phyloP scores from a whole-genome alignment of 192 early-diverging fungal species.

The Coemansia reversa region DNA sequence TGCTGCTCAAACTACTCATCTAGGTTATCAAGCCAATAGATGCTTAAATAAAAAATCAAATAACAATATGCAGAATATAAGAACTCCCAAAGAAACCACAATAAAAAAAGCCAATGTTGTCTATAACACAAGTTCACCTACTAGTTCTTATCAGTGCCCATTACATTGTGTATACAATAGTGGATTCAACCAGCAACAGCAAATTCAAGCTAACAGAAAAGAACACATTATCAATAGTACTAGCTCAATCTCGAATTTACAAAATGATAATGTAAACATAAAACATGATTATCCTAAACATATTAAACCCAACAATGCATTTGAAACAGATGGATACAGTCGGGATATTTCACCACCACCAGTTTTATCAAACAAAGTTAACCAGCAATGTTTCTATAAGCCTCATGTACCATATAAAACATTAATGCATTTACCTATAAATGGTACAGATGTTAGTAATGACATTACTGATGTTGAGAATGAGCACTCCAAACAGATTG shows the following conservation, averaged over 20 bases:
- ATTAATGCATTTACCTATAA: not conserved
- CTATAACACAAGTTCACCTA: not conserved
- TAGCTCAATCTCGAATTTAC: not conserved
- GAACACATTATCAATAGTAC: not conserved
- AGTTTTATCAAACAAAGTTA: not conserved
- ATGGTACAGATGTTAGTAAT: not conserved
- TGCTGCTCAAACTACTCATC: not conserved
- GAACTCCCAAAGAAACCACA: not conserved
- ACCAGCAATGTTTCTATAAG: not conserved
- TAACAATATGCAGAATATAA: not conserved
- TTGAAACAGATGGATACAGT: slow-evolving; percentile 15
- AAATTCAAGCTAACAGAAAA: not conserved
- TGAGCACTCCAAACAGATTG: not conserved
- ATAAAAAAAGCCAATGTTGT: not conserved
- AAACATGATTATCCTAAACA: not conserved
- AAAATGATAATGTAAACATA: not conserved
- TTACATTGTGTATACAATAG: slow-evolving; percentile 5
- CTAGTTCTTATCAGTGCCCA: slow-evolving; percentile 7
- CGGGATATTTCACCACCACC: not conserved
- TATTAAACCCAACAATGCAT: not conserved
- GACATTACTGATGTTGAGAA: not conserved
- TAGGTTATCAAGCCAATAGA: not conserved
- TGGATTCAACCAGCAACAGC: not conserved
- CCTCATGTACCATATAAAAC: not conserved
- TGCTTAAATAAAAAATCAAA: not conserved